These are phyloP conservation scores for Penicillium sp. DNA, from an alignment of 2,329 filamentous ascomycete genomes.

Conservation along the genomic window DNA sequence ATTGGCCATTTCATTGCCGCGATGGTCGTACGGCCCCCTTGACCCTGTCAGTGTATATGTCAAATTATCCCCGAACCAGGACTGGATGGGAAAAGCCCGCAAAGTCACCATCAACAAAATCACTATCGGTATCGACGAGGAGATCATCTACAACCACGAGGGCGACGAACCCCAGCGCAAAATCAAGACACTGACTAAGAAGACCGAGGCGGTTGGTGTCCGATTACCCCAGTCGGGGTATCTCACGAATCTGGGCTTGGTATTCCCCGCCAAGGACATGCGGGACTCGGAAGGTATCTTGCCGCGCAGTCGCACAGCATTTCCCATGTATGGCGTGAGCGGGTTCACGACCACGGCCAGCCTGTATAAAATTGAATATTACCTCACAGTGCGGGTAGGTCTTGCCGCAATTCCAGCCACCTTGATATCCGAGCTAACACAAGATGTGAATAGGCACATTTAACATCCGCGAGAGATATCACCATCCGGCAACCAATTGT, in stretches of 20 bases:
- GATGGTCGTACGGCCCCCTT: constrained; percentile 94
- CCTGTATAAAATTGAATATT: constrained; percentile 98
- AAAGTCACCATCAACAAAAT: constrained; percentile 94
- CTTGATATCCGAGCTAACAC: constrained; percentile 23
- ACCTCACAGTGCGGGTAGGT: constrained; percentile 83
- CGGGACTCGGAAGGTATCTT: constrained; percentile 86
- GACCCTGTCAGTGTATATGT: constrained; percentile 97
- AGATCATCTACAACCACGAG: constrained; percentile 98
- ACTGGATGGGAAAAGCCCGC: constrained; percentile 88
- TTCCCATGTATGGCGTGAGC: constrained; percentile 84
- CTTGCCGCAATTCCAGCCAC: not conserved
- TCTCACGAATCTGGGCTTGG: constrained; percentile 86
- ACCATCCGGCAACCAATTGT: constrained; percentile 88
- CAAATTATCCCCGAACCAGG: constrained; percentile 86
- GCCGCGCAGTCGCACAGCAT: constrained; percentile 80
- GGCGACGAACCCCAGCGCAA: constrained; percentile 93
- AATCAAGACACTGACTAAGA: constrained; percentile 82
- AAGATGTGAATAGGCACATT: constrained; percentile 68
- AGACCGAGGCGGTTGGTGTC: constrained; percentile 77
- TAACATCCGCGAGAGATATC: constrained; percentile 88
- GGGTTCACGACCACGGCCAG: constrained; percentile 94
- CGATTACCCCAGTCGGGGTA: constrained; percentile 91
- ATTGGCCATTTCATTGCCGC: constrained; percentile 85
- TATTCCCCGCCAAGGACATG: constrained; percentile 88
- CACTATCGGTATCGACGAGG: constrained; percentile 91